These are phyloP conservation scores for Syncephalastrum monosporum DNA, from an alignment of 371 early-diverging fungal genomes.

Conservation along the genomic window DNA sequence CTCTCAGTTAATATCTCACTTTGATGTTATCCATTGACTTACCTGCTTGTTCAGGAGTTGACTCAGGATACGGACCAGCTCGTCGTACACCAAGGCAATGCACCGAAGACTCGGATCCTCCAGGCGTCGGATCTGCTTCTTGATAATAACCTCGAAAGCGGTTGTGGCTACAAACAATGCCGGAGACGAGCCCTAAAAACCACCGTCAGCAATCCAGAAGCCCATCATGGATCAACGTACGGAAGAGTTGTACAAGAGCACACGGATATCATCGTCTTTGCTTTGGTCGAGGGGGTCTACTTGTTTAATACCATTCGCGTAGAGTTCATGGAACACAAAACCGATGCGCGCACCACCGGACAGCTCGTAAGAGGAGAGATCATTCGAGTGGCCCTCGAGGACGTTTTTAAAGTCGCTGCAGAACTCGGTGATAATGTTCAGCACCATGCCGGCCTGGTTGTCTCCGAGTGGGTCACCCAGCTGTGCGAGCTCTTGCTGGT, in stretches of 20 bases:
- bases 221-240: slow-evolving; percentile 33
- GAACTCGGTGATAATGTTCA: slow-evolving; percentile 97
- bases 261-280: slow-evolving; percentile 97
- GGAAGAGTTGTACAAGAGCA: slow-evolving; percentile 96
- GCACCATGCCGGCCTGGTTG: slow-evolving; percentile 75
- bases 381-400: slow-evolving; percentile 93
- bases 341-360: slow-evolving; percentile 98
- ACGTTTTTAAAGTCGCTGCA: slow-evolving; percentile 91
- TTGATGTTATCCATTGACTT: slow-evolving; percentile 1
- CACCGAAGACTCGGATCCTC: slow-evolving; percentile 97
- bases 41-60: slow-evolving; percentile 88
- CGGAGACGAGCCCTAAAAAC: slow-evolving; percentile 86
- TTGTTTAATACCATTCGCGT: slow-evolving; percentile 84
- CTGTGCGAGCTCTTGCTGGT: slow-evolving; percentile 78
- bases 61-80: slow-evolving; percentile 90
- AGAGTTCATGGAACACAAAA: slow-evolving; percentile 98
- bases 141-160: slow-evolving; percentile 97
- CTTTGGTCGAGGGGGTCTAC: slow-evolving; percentile 97
- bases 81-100: slow-evolving; percentile 92
- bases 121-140: slow-evolving; percentile 94
- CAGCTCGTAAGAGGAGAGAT: slow-evolving; percentile 90
- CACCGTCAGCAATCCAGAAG: not conserved
- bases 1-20: no score
- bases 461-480: slow-evolving; percentile 92
- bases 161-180: slow-evolving; percentile 96